Evolutionary conservation across 2,329 filamentous ascomycete genomes (phyloP).

Genomic region (Cladosporium halotolerans): DNA sequence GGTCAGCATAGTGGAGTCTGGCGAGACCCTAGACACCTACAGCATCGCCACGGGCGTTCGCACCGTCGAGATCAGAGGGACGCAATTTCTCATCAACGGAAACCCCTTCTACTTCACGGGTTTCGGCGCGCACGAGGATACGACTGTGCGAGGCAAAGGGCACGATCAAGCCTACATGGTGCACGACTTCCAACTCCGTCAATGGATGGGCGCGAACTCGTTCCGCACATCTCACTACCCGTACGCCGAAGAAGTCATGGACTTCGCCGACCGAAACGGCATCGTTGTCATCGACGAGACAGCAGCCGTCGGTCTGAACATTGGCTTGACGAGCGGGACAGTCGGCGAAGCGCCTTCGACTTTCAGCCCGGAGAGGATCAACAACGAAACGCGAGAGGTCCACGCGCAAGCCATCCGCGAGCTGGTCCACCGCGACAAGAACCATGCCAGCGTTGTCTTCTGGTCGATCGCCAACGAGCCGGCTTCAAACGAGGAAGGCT

Average conservation of each 20-base stretch:
- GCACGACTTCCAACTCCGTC: slow-evolving; percentile 6
- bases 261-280: slow-evolving; percentile 8
- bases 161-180: slow-evolving; percentile 8
- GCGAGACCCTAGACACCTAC: neutral
- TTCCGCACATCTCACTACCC: slow-evolving; percentile 12
- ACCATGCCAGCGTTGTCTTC: slow-evolving; percentile 6
- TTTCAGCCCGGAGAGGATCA: neutral
- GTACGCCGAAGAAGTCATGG: slow-evolving; percentile 11
- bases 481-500: slow-evolving; percentile 3
- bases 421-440: slow-evolving; percentile 8
- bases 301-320: neutral
- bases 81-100: slow-evolving; percentile 9
- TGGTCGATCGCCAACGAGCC: slow-evolving; percentile 8
- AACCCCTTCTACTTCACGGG: slow-evolving; percentile 12
- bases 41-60: slow-evolving; percentile 5
- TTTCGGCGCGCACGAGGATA: slow-evolving; percentile 7
- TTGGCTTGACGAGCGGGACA: neutral
- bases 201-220: slow-evolving; percentile 10
- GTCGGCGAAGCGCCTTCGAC: neutral
- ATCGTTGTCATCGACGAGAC: slow-evolving; percentile 9
- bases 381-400: neutral
- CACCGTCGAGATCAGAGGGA: slow-evolving; percentile 3
- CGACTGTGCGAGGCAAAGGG: slow-evolving; percentile 6
- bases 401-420: slow-evolving; percentile 1
- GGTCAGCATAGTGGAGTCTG: neutral